These are phyloP conservation scores for Pyrrhoderma noxium DNA, from an alignment of 1,284 basidiomycete genomes.

Conservation along the genomic window DNA sequence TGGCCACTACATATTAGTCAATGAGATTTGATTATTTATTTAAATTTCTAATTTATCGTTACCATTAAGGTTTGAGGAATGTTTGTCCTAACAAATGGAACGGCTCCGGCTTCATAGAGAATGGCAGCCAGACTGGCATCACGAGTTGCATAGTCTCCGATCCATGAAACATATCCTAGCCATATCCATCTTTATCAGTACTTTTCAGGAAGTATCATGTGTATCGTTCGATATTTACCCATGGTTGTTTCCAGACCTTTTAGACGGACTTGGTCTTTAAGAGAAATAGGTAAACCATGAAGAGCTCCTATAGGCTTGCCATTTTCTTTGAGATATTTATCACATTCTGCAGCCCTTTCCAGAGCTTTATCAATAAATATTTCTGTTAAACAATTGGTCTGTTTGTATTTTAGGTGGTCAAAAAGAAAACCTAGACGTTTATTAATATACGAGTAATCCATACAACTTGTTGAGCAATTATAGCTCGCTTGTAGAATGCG, in stretches of 20 bases:
- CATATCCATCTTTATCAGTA: neutral
- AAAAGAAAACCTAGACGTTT: too few species aligned
- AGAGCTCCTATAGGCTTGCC: constrained; percentile 48
- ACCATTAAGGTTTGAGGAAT: constrained; percentile 64
- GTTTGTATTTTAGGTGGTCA: constrained; percentile 11
- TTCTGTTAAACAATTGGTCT: constrained; percentile 67
- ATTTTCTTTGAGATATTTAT: constrained; percentile 42
- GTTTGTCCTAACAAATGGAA: constrained; percentile 66
- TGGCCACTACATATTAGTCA: constrained; percentile 36
- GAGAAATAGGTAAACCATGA: constrained; percentile 56
- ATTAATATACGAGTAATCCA: constrained; percentile 22
- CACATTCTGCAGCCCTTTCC: constrained; percentile 47
- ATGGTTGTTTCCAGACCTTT: constrained; percentile 47
- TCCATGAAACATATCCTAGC: constrained; percentile 61
- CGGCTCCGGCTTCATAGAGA: constrained; percentile 52
- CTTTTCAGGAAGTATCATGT: neutral
- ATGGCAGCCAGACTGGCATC: constrained; percentile 57
- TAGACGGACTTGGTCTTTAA: constrained; percentile 55
- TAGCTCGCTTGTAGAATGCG: constrained; percentile 74
- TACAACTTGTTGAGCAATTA: constrained; percentile 77
- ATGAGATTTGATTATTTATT: neutral
- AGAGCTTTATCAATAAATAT: constrained; percentile 58
- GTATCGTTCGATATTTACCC: constrained; percentile 28
- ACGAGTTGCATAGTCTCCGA: constrained; percentile 45
- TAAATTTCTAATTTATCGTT: constrained; percentile 9